Conservation (phyloP, 2,329 filamentous ascomycete genomes). For the Fonsecaea pugnacius region DNA sequence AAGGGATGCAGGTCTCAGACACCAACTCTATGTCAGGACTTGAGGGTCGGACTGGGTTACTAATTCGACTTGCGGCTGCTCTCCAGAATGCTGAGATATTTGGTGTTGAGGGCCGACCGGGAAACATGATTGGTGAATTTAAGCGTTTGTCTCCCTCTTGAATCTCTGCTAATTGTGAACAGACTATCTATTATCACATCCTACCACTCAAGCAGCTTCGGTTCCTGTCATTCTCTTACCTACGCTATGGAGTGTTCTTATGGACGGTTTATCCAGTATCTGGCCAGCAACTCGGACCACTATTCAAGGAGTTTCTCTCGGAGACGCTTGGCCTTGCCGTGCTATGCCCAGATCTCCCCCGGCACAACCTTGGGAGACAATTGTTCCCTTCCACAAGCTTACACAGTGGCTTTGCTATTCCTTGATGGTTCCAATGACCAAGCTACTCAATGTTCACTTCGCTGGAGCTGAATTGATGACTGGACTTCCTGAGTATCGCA, state of each 20-base stretch:
- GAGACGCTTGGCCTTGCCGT: conserved; percentile 91
- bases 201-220: conserved; percentile 84
- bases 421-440: conserved; percentile 87
- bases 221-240: conserved; percentile 85
- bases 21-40: conserved; percentile 82
- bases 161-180: neutral
- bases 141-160: too few relatives aligned
- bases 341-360: conserved; percentile 71
- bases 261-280: conserved; percentile 82
- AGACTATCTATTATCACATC: conserved; percentile 94
- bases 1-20: conserved; percentile 81
- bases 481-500: conserved; percentile 87
- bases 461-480: conserved; percentile 81
- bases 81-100: conserved; percentile 77
- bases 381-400: conserved; percentile 90
- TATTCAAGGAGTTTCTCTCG: conserved; percentile 83
- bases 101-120: conserved; percentile 79
- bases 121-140: conserved; percentile 84
- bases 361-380: conserved; percentile 62
- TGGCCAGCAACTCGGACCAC: conserved; percentile 87
- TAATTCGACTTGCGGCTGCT: conserved; percentile 75
- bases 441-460: conserved; percentile 78
- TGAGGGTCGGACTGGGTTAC: conserved; percentile 78
- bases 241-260: conserved; percentile 86
- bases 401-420: conserved; percentile 96